Percentiles rank a stretch among this genome's conserved stretches.
phyloP scores from a whole-genome alignment of 2,329 filamentous ascomycete species.

The Diaporthe sp. region DNA sequence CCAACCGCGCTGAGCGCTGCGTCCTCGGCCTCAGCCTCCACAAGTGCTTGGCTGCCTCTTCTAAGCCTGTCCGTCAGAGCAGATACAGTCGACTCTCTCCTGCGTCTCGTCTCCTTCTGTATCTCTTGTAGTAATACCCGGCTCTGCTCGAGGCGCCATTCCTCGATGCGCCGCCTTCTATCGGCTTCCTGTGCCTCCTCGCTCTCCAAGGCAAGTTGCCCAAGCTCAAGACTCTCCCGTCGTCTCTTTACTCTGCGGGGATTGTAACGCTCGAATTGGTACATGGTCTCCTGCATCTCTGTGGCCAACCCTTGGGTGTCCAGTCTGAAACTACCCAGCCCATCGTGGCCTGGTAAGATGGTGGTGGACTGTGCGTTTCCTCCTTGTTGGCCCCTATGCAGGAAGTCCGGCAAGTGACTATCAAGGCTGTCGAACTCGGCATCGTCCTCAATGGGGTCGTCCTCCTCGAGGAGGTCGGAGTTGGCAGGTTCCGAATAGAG shows the following conservation, averaged over 20 bases:
- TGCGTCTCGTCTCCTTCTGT: slow-evolving; percentile 82
- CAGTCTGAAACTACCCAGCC: slow-evolving; percentile 85
- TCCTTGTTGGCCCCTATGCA: slow-evolving; percentile 55
- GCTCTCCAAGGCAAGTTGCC: slow-evolving; percentile 65
- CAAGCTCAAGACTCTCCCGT: slow-evolving; percentile 66
- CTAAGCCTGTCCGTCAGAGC: slow-evolving; percentile 49
- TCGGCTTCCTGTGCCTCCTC: slow-evolving; percentile 76
- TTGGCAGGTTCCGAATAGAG: slow-evolving; percentile 43
- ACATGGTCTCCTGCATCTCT: slow-evolving; percentile 85
- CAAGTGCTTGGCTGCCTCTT: slow-evolving; percentile 36
- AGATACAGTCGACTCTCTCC: slow-evolving; percentile 73
- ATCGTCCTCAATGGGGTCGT: slow-evolving; percentile 69
- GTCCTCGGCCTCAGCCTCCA: slow-evolving; percentile 49
- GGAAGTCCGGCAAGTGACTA: slow-evolving; percentile 89
- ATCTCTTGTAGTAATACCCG: slow-evolving; percentile 88
- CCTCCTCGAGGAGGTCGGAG: slow-evolving; percentile 53
- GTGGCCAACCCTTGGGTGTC: slow-evolving; percentile 66
- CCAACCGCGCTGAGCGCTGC: slow-evolving; percentile 48
- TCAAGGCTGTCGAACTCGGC: slow-evolving; percentile 93
- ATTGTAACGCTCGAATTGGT: slow-evolving; percentile 90
- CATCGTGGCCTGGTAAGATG: slow-evolving; percentile 92
- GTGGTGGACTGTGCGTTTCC: slow-evolving; percentile 67
- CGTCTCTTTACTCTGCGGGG: slow-evolving; percentile 73
- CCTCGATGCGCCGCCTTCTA: slow-evolving; percentile 86
- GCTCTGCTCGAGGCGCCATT: slow-evolving; percentile 93